Conservation (phyloP, 1,139 yeast genomes). For the Wickerhamomyces sp. region DNA sequence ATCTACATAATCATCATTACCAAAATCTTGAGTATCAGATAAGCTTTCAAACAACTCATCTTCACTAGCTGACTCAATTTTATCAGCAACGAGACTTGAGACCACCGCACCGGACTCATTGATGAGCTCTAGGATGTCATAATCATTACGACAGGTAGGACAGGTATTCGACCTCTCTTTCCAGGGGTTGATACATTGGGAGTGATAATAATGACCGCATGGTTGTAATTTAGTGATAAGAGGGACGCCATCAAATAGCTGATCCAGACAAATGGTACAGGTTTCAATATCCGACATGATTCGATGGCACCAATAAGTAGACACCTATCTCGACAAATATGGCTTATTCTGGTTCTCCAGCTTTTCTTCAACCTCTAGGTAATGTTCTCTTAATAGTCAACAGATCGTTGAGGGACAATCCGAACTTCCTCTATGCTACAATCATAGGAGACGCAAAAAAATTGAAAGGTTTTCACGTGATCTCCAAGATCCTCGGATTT, state of each 20-base stretch:
- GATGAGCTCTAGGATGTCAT: slow-evolving; percentile 14
- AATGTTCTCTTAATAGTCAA: no score
- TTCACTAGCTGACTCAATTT: slow-evolving; percentile 27
- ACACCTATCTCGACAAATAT: not conserved
- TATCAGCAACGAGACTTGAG: slow-evolving; percentile 32
- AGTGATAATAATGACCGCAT: slow-evolving; percentile 44
- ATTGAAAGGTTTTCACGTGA: not conserved
- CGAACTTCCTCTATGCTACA: no score
- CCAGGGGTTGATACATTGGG: slow-evolving; percentile 43
- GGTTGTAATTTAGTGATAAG: slow-evolving; percentile 35
- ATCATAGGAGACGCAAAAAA: not conserved
- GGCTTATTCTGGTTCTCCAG: no score
- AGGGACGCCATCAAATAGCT: slow-evolving; percentile 21
- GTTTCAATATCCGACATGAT: slow-evolving; percentile 27
- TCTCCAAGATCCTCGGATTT: no score
- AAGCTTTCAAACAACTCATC: slow-evolving; percentile 20
- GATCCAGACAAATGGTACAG: slow-evolving; percentile 49
- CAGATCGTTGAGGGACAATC: no score
- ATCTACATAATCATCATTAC: slow-evolving; percentile 7
- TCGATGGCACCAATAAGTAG: not conserved
- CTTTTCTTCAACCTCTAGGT: no score
- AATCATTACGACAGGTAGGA: slow-evolving; percentile 42
- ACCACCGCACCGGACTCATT: slow-evolving; percentile 7
- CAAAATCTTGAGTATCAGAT: slow-evolving; percentile 15
- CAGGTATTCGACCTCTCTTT: slow-evolving; percentile 45